phyloP scores from a whole-genome alignment of 768 basidiomycete genomes.

The Psilocybe cyanescens region DNA sequence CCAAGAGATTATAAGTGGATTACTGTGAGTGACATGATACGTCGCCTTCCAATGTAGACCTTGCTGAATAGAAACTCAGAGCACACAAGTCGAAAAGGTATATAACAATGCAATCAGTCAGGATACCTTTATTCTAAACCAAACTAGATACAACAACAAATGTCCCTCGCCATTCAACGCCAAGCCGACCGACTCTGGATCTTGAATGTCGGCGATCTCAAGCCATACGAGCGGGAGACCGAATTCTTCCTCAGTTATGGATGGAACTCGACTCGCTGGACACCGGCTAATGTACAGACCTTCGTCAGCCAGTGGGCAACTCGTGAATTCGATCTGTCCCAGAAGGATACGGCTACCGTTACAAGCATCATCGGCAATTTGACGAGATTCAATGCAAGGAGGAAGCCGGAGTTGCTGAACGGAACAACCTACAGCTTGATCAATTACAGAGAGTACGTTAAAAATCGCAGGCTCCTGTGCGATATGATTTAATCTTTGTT shows the following conservation, averaged over 20 bases:
- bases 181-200: constrained; percentile 68
- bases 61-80: constrained; percentile 32
- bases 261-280: constrained; percentile 63
- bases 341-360: constrained; percentile 43
- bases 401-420: constrained; percentile 71
- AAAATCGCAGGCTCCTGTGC: not conserved
- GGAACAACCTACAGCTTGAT: constrained; percentile 63
- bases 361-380: constrained; percentile 58
- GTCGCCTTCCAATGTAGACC: not conserved
- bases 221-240: constrained; percentile 72
- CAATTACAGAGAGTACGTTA: constrained; percentile 69
- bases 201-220: constrained; percentile 77
- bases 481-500: not conserved
- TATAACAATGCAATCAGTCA: no score
- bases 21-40: constrained; percentile 37
- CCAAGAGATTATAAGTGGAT: constrained; percentile 78
- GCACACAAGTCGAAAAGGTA: constrained; percentile 56
- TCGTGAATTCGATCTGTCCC: constrained; percentile 60
- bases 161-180: constrained; percentile 65
- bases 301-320: constrained; percentile 65
- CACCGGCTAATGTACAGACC: constrained; percentile 50
- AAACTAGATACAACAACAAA: constrained; percentile 62
- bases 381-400: constrained; percentile 57
- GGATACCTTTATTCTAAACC: not conserved
- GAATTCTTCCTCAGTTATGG: constrained; percentile 71